Evolutionary conservation across 2,329 filamentous ascomycete genomes (phyloP).

Genomic region (Hymenoscyphus scutula): DNA sequence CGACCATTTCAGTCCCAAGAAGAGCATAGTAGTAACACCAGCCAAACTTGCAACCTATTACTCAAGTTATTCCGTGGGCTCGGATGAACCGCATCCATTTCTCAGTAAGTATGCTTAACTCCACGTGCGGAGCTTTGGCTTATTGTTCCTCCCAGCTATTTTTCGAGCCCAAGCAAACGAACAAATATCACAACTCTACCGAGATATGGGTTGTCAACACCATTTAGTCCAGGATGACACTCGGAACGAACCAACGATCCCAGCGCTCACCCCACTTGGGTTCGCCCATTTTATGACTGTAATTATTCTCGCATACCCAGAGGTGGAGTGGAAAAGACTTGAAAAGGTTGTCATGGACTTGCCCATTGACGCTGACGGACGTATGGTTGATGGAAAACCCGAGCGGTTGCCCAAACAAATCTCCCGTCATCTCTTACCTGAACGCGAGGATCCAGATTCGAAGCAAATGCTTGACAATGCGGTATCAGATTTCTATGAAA

Average conservation of each 20-base stretch:
- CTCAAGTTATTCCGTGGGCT: constrained; percentile 57
- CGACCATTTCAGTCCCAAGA: constrained; percentile 64
- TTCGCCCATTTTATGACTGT: constrained; percentile 71
- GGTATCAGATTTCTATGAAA: constrained; percentile 47
- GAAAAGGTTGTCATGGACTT: constrained; percentile 65
- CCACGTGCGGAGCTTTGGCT: not conserved
- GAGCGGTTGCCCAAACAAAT: constrained; percentile 79
- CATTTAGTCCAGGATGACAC: constrained; percentile 59
- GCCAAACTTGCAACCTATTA: constrained; percentile 75
- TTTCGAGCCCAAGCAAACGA: constrained; percentile 37
- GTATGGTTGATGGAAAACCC: constrained; percentile 61
- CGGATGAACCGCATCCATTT: constrained; percentile 66
- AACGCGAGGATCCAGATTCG: constrained; percentile 51
- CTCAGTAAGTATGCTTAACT: constrained; percentile 48
- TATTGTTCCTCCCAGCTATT: constrained; percentile 26
- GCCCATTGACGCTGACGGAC: constrained; percentile 56
- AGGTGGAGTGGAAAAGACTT: constrained; percentile 70
- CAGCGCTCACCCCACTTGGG: constrained; percentile 64
- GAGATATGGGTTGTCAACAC: constrained; percentile 54
- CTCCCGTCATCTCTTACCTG: constrained; percentile 69
- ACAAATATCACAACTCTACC: constrained; percentile 58
- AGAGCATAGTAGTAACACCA: constrained; percentile 70
- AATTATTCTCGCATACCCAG: constrained; percentile 72
- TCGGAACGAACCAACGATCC: constrained; percentile 55
- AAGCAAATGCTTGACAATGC: constrained; percentile 60